These are phyloP conservation scores for Strigomonas oncopelti DNA, from an alignment of 208 protist species.

Conservation along the genomic window DNA sequence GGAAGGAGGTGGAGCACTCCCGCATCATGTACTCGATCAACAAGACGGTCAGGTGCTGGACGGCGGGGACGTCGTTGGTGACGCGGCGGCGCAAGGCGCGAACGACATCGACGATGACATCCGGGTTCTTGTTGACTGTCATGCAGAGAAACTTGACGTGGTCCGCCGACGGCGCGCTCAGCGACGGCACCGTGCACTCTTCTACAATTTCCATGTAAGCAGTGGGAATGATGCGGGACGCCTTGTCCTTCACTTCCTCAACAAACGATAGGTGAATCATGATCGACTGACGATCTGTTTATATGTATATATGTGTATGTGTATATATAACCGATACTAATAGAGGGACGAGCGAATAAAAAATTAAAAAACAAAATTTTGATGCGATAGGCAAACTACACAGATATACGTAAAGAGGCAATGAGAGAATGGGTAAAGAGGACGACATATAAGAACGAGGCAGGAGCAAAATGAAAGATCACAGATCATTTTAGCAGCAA, in stretches of 20 bases:
- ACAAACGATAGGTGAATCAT: constrained; percentile 77
- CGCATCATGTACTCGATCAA: constrained; percentile 69
- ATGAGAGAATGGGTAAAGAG: not conserved
- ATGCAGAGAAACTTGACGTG: constrained; percentile 74
- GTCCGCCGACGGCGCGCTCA: constrained; percentile 53
- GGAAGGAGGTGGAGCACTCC: constrained; percentile 51
- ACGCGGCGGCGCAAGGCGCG: constrained; percentile 76
- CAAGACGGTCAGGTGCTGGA: constrained; percentile 66
- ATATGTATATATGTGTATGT: constrained; percentile 1
- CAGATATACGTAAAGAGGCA: not conserved
- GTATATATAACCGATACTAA: not conserved
- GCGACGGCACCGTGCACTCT: constrained; percentile 63
- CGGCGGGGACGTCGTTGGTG: constrained; percentile 49
- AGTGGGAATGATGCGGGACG: constrained; percentile 63
- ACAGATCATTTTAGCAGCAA: not conserved
- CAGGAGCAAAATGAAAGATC: constrained; percentile 5
- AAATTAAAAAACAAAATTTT: constrained; percentile 9
- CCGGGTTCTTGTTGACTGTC: constrained; percentile 47
- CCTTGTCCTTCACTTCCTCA: constrained; percentile 73
- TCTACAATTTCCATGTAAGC: constrained; percentile 79
- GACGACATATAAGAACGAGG: constrained; percentile 6
- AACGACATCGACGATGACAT: constrained; percentile 62
- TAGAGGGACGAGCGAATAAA: not conserved
- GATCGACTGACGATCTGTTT: not conserved
- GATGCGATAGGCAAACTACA: not conserved